phyloP scores from a whole-genome alignment of 192 early-diverging fungal genomes.

The Backusella macrospora region DNA sequence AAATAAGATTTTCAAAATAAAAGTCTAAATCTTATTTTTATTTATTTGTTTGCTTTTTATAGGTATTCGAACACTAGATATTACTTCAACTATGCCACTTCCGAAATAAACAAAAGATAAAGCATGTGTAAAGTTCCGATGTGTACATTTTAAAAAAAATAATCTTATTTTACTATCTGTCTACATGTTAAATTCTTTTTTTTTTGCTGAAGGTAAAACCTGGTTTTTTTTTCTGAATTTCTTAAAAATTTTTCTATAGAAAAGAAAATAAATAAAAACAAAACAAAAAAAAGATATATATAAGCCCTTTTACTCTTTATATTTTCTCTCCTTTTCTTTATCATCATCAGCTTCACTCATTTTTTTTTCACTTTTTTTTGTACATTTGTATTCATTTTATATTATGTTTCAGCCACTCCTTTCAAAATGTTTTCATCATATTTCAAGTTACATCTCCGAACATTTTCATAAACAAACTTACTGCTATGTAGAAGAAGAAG shows the following conservation, averaged over 20 bases:
- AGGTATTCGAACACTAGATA: constrained; percentile 37
- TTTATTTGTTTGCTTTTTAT: constrained; percentile 25
- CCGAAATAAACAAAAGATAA: constrained; percentile 8
- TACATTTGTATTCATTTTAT: background rate
- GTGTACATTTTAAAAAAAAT: background rate
- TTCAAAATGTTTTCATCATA: constrained; percentile 2
- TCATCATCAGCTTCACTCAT: background rate
- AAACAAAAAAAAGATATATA: background rate
- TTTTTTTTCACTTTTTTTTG: background rate
- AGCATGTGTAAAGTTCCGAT: constrained; percentile 1
- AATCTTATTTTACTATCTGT: background rate
- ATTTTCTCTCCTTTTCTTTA: background rate
- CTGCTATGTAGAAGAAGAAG: background rate
- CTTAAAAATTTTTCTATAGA: no score
- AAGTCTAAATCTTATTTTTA: background rate
- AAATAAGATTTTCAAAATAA: background rate
- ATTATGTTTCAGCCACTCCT: constrained; percentile 6
- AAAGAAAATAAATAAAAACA: background rate
- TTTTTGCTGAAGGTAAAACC: background rate
- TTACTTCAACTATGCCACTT: constrained; percentile 30
- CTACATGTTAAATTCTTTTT: background rate
- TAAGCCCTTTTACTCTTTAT: background rate
- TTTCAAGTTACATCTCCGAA: constrained; percentile 5
- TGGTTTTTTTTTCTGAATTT: background rate
- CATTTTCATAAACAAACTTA: background rate